Evolutionary conservation across 1,139 yeast genomes (phyloP), one percentile per base, ranked within the genome.

Genomic region (Entelexis paramagnoliae): DNA sequence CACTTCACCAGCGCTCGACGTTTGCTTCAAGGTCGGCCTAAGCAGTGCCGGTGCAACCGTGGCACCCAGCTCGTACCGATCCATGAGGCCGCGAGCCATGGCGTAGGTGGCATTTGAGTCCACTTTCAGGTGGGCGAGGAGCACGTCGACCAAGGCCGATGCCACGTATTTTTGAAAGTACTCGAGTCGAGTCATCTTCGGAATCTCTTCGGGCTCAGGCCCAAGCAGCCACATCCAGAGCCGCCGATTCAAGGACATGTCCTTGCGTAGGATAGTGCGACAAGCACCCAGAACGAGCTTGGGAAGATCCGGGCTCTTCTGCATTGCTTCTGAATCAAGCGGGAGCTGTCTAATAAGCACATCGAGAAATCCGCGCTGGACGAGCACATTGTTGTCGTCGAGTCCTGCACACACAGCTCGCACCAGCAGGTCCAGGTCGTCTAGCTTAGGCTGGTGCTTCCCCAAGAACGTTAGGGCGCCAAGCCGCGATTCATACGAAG

Each of bases 221-320:
- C 97, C 97, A 44, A 89, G 68, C 10, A 91, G 69, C 93, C 96
- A 89, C 58, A 76, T 81, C 96, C 97, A 89, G 29, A 91, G 72
- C 59, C 99, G 75, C 65, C 97, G 74, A 64, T 91, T 93, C 57
- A 91, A 73, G 19, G 96, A 86, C 95, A 91, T 87, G 66, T 91
- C 99, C 60, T 81, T 81, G 43, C 82, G 78, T 49, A 88, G 70
- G 1, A 93, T 82, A 0, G 89, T 79, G 13, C 72, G 67, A 45
- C 86, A 75, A 33, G 91, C 84, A 8, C 81, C 72, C 65, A 79
- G 71, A 24, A 86, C 67, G 46, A 91, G 67, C 30, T 75, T 62
- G 55, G 78, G 75, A 52, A 77, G 74, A 59, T 86, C 95, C 6
- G 71, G 68, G 1, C 77, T 67, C 1, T 66, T 60, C 43, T 75